Evolutionary conservation across 129 eudicot species (phyloP).

Genomic region (Daucus carota): DH1_v3.0 NC_030386.2:31224501-31225000

Average conservation of each 20-base stretch:
- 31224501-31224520: slow-evolving; percentile 89
- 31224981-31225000: neutral
- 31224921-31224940: neutral
- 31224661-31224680: too few species aligned
- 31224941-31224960: neutral
- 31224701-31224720: too few species aligned
- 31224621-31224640: neutral
- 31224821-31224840: neutral
- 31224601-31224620: neutral
- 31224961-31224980: neutral
- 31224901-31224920: neutral
- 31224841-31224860: neutral
- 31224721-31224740: neutral
- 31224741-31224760: neutral
- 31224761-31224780: neutral
- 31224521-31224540: slow-evolving; percentile 76
- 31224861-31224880: neutral
- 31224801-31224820: neutral
- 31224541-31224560: neutral
- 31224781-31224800: neutral
- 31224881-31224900: neutral
- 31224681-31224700: too few species aligned
- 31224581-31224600: neutral
- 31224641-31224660: neutral
- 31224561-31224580: neutral